Evolutionary conservation across 495 filamentous ascomycete genomes (phyloP), one percentile per base, ranked within the genome.

Genomic region (Penicillium cinerascens): DNA sequence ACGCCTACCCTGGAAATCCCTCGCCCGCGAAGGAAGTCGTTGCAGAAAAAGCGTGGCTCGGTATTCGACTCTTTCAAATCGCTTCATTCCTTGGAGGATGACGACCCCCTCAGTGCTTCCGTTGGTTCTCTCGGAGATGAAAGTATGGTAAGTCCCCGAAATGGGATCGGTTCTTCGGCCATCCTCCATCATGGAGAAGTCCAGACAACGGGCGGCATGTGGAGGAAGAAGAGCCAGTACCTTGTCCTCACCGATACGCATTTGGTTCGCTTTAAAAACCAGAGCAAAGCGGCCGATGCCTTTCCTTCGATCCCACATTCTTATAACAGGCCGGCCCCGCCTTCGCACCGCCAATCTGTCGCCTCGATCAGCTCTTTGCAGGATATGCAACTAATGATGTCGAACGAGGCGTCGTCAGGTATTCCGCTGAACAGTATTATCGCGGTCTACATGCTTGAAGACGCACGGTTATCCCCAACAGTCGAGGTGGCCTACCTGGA

Each of bases 171-270:
- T 16, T 74, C 63, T 8, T 64, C 73, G 33, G 68, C 74, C 21
- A 79, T 86, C 27, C 59, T 86, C 15, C 81, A 87, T 51, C 81
- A 87, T 67, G 89, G 89, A 3, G 84, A 90, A 55, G 79, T 95
- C 21, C 89, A 95, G 68, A 86, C 86, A 1, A 88, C 88, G 29
- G 82, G 85, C 23, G 83, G 87, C 39, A 80, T 95, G 69, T 83
- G 96, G 66, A 81, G 89, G 65, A 87, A 89, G 65, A 92, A 88
- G 72, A 88, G 83, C 60, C 90, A 95, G 54, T 97, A 90, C 57
- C 73, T 97, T 26, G 93, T 96, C n/a, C 78, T 97, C 33, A 97
- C 92, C 9, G 85, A 92, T 42, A 82, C 83, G 21, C 86, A 95
- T 66, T 66, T 98, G 36, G 65, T 96, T 51, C 85, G 89, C 41